A percentile compares a stretch with the other conserved stretches of the same genome.
Evolutionary conservation across 768 basidiomycete genomes (phyloP).

Genomic region (Lentinula guzmanii): DNA sequence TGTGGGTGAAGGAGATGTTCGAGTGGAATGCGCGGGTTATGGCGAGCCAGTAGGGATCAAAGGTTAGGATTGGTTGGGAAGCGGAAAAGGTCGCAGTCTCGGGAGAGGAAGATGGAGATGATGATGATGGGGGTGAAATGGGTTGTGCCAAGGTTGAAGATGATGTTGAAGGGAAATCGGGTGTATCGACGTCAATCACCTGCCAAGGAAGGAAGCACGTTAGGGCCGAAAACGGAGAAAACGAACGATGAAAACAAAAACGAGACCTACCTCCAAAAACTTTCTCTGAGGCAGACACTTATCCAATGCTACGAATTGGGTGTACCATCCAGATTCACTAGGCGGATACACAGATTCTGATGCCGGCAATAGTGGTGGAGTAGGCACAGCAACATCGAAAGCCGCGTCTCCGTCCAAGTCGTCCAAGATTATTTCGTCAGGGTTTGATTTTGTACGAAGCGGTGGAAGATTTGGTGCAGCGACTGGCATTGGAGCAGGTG

Average conservation of each 20-base stretch:
- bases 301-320: slow-evolving; percentile 84
- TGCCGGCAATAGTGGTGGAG: slow-evolving; percentile 22
- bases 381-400: slow-evolving; percentile 18
- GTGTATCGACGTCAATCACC: slow-evolving; percentile 57
- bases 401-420: slow-evolving; percentile 40
- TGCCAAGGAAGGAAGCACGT: slow-evolving; percentile 20
- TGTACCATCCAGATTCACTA: slow-evolving; percentile 19
- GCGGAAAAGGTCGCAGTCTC: slow-evolving; percentile 13
- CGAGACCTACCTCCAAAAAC: slow-evolving; percentile 66
- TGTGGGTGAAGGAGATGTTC: slow-evolving; percentile 51
- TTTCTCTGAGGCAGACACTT: slow-evolving; percentile 76
- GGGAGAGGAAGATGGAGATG: not conserved
- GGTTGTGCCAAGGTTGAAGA: not conserved
- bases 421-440: slow-evolving; percentile 47
- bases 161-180: slow-evolving; percentile 11
- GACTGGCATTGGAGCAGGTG: not conserved
- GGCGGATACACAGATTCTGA: not conserved
- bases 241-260: not conserved
- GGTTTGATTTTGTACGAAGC: slow-evolving; percentile 19
- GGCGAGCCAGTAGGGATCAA: slow-evolving; percentile 91
- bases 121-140: not conserved
- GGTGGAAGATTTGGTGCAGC: not conserved
- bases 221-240: not conserved
- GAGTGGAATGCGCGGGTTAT: slow-evolving; percentile 85
- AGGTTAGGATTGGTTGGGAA: slow-evolving; percentile 42